phyloP scores from a whole-genome alignment of 331 rosid species.

The Malus hybrid region DNA sequence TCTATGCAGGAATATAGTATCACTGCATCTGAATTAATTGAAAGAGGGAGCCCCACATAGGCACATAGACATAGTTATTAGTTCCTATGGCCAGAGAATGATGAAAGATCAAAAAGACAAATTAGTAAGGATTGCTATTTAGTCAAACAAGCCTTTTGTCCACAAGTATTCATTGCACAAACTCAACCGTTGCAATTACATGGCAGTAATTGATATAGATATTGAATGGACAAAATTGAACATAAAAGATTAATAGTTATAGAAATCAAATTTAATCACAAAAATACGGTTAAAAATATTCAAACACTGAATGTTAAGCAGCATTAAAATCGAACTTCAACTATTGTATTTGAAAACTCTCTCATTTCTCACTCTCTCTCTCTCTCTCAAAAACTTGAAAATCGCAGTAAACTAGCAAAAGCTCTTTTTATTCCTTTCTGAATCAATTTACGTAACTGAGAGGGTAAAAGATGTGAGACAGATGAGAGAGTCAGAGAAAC shows the following conservation, averaged over 20 bases:
- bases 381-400: slow-evolving; percentile 11
- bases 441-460: slow-evolving; percentile 52
- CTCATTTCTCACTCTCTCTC: background rate
- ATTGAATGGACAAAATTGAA: too few species aligned
- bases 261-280: too few species aligned
- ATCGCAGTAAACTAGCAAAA: slow-evolving; percentile 27
- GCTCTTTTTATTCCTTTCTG: slow-evolving; percentile 20
- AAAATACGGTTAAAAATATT: too few species aligned
- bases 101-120: slow-evolving; percentile 2
- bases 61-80: too few species aligned
- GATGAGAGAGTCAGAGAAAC: slow-evolving; percentile 18
- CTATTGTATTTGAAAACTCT: background rate
- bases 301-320: too few species aligned
- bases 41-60: too few species aligned
- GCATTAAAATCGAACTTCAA: too few species aligned
- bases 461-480: slow-evolving; percentile 60
- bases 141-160: background rate
- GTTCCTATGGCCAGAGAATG: background rate
- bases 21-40: background rate
- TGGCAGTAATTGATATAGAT: too few species aligned
- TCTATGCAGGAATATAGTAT: background rate
- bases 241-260: too few species aligned
- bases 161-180: background rate
- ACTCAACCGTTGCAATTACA: too few species aligned
- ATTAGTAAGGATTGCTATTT: background rate